Conservation (phyloP, 2,329 filamentous ascomycete genomes). For the Dendrostoma leiphaemia region DNA sequence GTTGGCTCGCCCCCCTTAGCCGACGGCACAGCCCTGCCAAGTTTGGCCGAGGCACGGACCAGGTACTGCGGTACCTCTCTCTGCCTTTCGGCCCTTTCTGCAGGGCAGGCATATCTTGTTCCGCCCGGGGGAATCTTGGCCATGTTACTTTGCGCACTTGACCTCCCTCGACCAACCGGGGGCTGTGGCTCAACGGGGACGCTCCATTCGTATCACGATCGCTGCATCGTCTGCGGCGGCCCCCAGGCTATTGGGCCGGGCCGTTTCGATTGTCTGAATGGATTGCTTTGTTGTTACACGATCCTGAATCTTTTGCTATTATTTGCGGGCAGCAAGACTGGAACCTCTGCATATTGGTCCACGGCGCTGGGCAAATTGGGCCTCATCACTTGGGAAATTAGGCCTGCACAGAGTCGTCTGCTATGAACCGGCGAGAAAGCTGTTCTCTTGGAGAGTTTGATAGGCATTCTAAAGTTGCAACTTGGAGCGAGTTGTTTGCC, state of each 20-base stretch:
- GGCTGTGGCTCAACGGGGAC: background rate
- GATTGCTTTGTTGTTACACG: constrained; percentile 6
- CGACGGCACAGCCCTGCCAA: background rate
- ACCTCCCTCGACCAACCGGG: constrained; percentile 1
- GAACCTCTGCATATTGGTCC: background rate
- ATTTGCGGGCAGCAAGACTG: background rate
- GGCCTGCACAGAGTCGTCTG: too few relatives aligned
- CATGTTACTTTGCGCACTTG: too few relatives aligned
- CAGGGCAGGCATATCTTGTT: constrained; percentile 13
- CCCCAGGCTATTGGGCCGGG: constrained; percentile 1
- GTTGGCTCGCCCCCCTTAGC: background rate
- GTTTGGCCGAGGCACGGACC: background rate
- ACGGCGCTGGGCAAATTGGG: background rate
- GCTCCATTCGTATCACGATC: constrained; percentile 5
- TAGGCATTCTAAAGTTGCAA: constrained; percentile 6
- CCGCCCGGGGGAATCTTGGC: background rate
- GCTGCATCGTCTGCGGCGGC: background rate
- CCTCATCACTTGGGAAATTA: background rate
- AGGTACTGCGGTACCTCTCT: too few relatives aligned
- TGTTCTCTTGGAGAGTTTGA: too few relatives aligned
- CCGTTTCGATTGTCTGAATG: constrained; percentile 13
- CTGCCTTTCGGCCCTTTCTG: constrained; percentile 19
- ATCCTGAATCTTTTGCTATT: background rate
- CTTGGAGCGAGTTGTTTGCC: too few relatives aligned
- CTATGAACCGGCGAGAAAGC: too few relatives aligned